Evolutionary conservation across 768 basidiomycete species (phyloP).

Genomic region (Boletus eberwhitei): DNA sequence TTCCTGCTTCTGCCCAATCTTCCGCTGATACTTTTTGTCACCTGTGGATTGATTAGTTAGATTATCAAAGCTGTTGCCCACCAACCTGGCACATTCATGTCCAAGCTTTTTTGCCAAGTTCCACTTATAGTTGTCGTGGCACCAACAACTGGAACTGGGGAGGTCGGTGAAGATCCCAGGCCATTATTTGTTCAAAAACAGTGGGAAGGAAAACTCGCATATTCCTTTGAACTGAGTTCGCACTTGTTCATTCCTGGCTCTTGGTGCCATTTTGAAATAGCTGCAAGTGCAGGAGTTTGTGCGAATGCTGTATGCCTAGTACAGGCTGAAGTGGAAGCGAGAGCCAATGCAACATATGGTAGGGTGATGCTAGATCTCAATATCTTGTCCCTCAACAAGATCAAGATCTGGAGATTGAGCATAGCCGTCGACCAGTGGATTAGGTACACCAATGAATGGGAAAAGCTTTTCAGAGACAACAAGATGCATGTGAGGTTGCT

Average conservation of each 20-base stretch:
- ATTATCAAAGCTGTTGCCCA: too few relatives aligned
- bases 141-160: too few relatives aligned
- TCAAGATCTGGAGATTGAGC: constrained; percentile 74
- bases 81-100: too few relatives aligned
- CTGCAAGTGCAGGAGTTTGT: neutral
- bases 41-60: too few relatives aligned
- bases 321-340: constrained; percentile 2
- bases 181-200: too few relatives aligned
- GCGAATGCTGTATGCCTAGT: neutral
- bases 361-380: constrained; percentile 74
- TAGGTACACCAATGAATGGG: constrained; percentile 4
- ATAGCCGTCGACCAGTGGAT: constrained; percentile 64
- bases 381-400: constrained; percentile 81
- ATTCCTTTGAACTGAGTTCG: constrained; percentile 71
- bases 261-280: constrained; percentile 1
- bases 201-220: too few relatives aligned
- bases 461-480: neutral
- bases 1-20: too few relatives aligned
- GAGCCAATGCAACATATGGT: constrained; percentile 35
- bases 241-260: constrained; percentile 82
- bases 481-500: constrained; percentile 11
- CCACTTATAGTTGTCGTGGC: too few relatives aligned
- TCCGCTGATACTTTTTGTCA: too few relatives aligned
- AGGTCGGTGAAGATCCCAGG: too few relatives aligned
- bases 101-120: too few relatives aligned